Evolutionary conservation across 2,329 filamentous ascomycete species (phyloP), one percentile per base, ranked within the genome.

Genomic region (Colletotrichum sp.): DNA sequence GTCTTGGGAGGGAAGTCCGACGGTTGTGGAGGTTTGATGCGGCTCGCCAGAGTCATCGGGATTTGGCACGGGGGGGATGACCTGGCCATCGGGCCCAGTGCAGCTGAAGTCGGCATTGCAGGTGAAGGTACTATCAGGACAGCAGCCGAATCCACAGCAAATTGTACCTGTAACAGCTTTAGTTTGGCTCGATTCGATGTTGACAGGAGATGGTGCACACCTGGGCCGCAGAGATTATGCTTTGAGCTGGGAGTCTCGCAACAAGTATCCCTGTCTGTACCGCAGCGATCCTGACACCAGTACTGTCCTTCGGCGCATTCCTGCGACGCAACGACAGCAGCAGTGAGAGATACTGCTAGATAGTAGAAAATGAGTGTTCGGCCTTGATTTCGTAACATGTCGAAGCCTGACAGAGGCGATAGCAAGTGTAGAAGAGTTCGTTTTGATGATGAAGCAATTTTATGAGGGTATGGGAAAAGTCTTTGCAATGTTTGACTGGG

Each of bases 1-100:
- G 44, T 0, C 11, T 7, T n/a, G 39, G 0, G 39, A 48, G 19
- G 39, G 7, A 4, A 0, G 52, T 0, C 12, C 25, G 0, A 5
- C 4, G 4, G 52, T 57, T 57, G 52, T 19, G 11, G 25, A 15
- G 13, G 2, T 16, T 1, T 13, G 2, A 1, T 59, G n/a, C n/a
- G n/a, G n/a, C n/a, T n/a, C n/a, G 55, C 1, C 55, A 1, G 9
- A 0, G 0, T 28, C 55, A 59, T 59, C 55, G 13, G 55, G 55
- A 59, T 59, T 59, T 6, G 55, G 55, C 16, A 6, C 25, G 0
- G 55, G 55, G 0, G 55, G 55, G 22, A 59, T 0, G 55, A 59
- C 19, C 1, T 27, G 22, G 3, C 55, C 55, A 59, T 59, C 55
- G 22, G 55, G 55, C 22, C 55, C 55, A 59, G 55, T 59, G 55